Percentiles rank a stretch among this genome's conserved stretches.
Conservation (phyloP, 2,329 filamentous ascomycete species). For the Colletotrichum sp. region DNA sequence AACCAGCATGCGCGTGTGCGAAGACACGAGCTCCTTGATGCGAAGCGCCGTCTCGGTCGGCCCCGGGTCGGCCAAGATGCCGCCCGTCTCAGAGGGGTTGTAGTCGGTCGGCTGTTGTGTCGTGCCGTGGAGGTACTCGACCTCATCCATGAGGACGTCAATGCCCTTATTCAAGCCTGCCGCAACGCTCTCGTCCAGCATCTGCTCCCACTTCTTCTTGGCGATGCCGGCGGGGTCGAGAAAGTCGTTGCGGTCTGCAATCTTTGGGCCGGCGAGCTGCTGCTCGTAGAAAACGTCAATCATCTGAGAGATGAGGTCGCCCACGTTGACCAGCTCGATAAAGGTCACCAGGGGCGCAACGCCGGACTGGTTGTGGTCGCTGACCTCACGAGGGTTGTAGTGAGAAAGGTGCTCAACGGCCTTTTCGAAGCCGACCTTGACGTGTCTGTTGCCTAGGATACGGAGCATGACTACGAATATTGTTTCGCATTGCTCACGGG, state of each 20-base stretch:
- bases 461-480: slow-evolving; percentile 88
- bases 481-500: slow-evolving; percentile 84
- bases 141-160: slow-evolving; percentile 97
- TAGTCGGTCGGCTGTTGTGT: slow-evolving; percentile 88
- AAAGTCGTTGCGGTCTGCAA: slow-evolving; percentile 94
- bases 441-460: slow-evolving; percentile 83
- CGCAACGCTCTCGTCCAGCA: slow-evolving; percentile 96
- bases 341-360: slow-evolving; percentile 95
- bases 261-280: slow-evolving; percentile 81
- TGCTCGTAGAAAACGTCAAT: slow-evolving; percentile 98
- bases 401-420: slow-evolving; percentile 89
- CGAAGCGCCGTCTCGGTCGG: slow-evolving; percentile 80
- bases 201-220: slow-evolving; percentile 98
- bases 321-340: slow-evolving; percentile 96
- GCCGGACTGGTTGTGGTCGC: slow-evolving; percentile 70
- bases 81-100: slow-evolving; percentile 65
- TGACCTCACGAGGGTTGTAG: slow-evolving; percentile 88
- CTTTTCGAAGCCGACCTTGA: slow-evolving; percentile 92
- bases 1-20: slow-evolving; percentile 90
- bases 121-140: slow-evolving; percentile 92
- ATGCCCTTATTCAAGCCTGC: slow-evolving; percentile 97
- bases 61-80: slow-evolving; percentile 62
- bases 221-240: slow-evolving; percentile 89
- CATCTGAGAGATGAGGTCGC: slow-evolving; percentile 98
- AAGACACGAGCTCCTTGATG: slow-evolving; percentile 84